Percentiles rank a stretch among this genome's conserved stretches.
phyloP scores from a whole-genome alignment of 345 rosid genomes.

The Salix brachista region DNA sequence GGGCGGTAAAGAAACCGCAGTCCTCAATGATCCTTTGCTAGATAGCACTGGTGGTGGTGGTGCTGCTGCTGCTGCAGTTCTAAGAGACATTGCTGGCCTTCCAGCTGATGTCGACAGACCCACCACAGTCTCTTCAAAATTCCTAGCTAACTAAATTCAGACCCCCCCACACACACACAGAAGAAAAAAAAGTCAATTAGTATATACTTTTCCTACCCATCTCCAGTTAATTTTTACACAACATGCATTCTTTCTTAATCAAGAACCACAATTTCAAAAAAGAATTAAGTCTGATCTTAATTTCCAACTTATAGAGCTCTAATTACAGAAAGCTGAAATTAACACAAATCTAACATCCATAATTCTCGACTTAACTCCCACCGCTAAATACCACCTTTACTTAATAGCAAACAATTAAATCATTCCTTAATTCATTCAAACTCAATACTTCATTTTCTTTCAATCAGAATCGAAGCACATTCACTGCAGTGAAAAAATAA shows the following conservation, averaged over 20 bases:
- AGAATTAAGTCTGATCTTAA: background rate
- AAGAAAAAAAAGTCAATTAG: constrained; percentile 12
- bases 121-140: constrained; percentile 38
- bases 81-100: constrained; percentile 48
- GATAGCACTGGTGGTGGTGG: constrained; percentile 53
- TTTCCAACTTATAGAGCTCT: background rate
- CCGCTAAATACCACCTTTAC: background rate
- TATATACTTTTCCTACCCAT: background rate
- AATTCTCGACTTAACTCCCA: background rate
- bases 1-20: constrained; percentile 58
- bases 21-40: constrained; percentile 52
- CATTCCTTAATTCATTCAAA: background rate
- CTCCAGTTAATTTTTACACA: constrained; percentile 5
- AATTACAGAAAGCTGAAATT: background rate
- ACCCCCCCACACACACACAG: background rate
- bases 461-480: background rate
- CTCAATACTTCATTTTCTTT: background rate
- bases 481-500: background rate
- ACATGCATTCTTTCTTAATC: background rate
- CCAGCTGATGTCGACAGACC: constrained; percentile 57
- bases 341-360: background rate
- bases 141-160: constrained; percentile 46
- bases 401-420: background rate
- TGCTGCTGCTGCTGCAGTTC: constrained; percentile 32
- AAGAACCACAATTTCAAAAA: background rate